Conservation (phyloP, 352 stramenopile genomes). For the Pythium brachiatum region DNA sequence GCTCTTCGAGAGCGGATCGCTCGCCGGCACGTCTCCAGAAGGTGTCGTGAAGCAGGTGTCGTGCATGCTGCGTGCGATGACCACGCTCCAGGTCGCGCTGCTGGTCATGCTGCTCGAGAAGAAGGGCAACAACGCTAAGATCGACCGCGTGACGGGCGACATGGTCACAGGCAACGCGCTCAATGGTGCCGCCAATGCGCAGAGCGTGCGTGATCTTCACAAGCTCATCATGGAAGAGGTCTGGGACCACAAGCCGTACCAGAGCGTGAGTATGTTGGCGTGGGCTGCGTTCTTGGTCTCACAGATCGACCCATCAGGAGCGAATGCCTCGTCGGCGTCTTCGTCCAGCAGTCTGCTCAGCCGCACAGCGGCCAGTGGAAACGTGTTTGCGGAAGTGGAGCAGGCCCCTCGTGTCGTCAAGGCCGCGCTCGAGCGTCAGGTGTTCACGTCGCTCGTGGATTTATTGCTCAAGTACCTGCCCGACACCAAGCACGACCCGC, state of each 20-base stretch:
- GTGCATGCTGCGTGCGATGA: slow-evolving; percentile 76
- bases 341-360: slow-evolving; percentile 17
- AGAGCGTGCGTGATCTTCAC: slow-evolving; percentile 61
- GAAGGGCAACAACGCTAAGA: slow-evolving; percentile 37
- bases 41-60: slow-evolving; percentile 69
- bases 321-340: slow-evolving; percentile 30
- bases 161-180: slow-evolving; percentile 42
- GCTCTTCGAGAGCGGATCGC: slow-evolving; percentile 65
- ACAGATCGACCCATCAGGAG: slow-evolving; percentile 21
- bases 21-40: slow-evolving; percentile 60
- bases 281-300: slow-evolving; percentile 65
- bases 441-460: slow-evolving; percentile 67
- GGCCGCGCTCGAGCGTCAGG: slow-evolving; percentile 59
- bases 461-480: slow-evolving; percentile 76
- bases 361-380: slow-evolving; percentile 24
- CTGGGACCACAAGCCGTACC: slow-evolving; percentile 67
- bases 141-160: slow-evolving; percentile 62
- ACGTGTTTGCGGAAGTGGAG: slow-evolving; percentile 61
- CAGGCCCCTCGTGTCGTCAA: slow-evolving; percentile 53
- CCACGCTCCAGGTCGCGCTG: slow-evolving; percentile 63
- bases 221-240: slow-evolving; percentile 54
- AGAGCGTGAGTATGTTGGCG: slow-evolving; percentile 74
- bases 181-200: slow-evolving; percentile 38
- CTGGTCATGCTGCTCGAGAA: slow-evolving; percentile 60
- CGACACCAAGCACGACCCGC: slow-evolving; percentile 65